phyloP scores from a whole-genome alignment of 805 yeast species.

The Ogataea henricii region DNA sequence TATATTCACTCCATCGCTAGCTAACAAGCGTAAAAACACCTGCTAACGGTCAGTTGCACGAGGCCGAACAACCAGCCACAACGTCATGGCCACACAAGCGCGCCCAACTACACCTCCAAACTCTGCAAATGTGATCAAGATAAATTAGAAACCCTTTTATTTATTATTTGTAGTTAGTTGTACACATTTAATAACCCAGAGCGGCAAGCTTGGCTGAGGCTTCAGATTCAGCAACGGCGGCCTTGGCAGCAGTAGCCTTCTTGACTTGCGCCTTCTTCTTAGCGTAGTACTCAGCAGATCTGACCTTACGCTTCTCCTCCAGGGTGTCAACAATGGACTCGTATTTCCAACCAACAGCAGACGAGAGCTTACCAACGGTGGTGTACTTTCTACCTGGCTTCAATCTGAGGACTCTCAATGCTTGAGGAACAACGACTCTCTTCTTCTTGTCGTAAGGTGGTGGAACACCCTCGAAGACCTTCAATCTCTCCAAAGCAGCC shows the following conservation, averaged over 20 bases:
- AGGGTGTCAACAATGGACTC: conserved; percentile 95
- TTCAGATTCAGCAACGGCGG: conserved; percentile 86
- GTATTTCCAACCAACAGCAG: conserved; percentile 99
- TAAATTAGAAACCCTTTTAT: conserved; percentile 23
- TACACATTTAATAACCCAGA: conserved; percentile 84
- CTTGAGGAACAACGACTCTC: conserved; percentile 99
- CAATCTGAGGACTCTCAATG: conserved; percentile 97
- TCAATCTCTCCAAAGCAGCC: conserved; percentile 98
- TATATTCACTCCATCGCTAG: no score
- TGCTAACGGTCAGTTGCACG: no score
- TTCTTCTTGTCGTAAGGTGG: conserved; percentile 99
- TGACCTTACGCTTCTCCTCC: conserved; percentile 99
- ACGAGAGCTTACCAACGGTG: conserved; percentile 93
- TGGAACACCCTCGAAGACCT: conserved; percentile 99
- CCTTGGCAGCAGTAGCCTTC: conserved; percentile 86
- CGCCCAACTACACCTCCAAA: neutral
- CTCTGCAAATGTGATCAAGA: conserved; percentile 5
- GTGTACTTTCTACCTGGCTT: conserved; percentile 99
- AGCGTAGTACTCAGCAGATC: conserved; percentile 98
- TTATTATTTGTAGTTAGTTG: conserved; percentile 19
- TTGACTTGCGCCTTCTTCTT: conserved; percentile 95
- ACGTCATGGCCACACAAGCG: no score
- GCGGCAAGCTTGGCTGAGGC: conserved; percentile 93
- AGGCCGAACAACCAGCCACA: no score
- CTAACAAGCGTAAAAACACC: no score